Conservation (phyloP, 371 early-diverging fungal genomes). For the Phascolomyces articulosus region DNA sequence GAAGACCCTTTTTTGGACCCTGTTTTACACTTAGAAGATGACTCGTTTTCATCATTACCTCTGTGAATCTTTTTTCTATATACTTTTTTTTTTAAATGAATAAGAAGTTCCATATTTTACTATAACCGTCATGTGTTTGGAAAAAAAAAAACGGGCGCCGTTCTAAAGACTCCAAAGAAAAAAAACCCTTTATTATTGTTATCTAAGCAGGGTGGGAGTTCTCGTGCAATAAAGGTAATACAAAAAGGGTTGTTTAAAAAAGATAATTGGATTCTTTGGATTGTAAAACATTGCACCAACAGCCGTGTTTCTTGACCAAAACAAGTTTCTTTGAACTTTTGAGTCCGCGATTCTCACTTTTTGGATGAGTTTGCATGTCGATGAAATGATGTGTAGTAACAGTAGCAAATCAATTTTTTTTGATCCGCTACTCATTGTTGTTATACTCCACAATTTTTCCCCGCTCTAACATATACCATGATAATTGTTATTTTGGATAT, state of each 20-base stretch:
- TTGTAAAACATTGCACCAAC: background rate
- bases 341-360: background rate
- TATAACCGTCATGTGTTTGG: background rate
- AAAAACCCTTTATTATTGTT: background rate
- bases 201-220: conserved; percentile 8
- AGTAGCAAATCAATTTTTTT: too few relatives aligned
- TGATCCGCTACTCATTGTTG: background rate
- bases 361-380: background rate
- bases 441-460: background rate
- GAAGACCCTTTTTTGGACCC: conserved; percentile 17
- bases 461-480: too few relatives aligned
- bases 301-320: conserved; percentile 8
- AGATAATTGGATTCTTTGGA: too few relatives aligned
- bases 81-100: too few relatives aligned
- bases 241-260: conserved; percentile 1
- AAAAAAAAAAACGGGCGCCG: background rate
- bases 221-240: background rate
- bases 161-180: background rate
- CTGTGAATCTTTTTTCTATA: too few relatives aligned
- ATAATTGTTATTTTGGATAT: too few relatives aligned
- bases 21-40: conserved; percentile 4
- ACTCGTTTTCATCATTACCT: too few relatives aligned
- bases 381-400: background rate
- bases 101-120: background rate
- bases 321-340: background rate